Conservation (phyloP, 2,329 filamentous ascomycete species). For the Lecanicillium sp. region DNA sequence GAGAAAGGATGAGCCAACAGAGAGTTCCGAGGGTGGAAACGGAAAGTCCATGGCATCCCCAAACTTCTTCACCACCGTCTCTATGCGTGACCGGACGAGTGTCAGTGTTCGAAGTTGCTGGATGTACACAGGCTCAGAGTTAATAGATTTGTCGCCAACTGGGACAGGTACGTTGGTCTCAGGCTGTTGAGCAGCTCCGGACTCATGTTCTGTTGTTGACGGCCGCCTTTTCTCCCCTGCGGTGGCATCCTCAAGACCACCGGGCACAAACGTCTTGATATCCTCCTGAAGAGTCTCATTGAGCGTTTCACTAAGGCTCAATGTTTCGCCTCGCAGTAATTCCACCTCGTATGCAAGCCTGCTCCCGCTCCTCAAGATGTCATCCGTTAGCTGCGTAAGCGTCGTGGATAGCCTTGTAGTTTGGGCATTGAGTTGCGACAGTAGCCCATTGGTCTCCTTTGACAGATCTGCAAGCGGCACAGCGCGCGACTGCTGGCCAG, state of each 20-base stretch:
- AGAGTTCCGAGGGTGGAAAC: slow-evolving; percentile 79
- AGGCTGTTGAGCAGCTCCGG: slow-evolving; percentile 10
- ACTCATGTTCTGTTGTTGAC: slow-evolving; percentile 1
- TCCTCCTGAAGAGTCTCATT: slow-evolving; percentile 64
- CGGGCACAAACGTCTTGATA: slow-evolving; percentile 62
- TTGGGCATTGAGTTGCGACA: slow-evolving; percentile 82
- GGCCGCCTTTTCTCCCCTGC: slow-evolving; percentile 11
- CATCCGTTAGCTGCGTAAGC: slow-evolving; percentile 85
- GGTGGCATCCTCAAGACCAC: slow-evolving; percentile 28
- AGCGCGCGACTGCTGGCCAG: slow-evolving; percentile 19
- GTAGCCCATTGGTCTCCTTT: slow-evolving; percentile 70
- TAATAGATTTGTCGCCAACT: slow-evolving; percentile 10
- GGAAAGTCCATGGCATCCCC: slow-evolving; percentile 95
- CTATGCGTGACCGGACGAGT: slow-evolving; percentile 73
- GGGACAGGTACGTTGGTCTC: slow-evolving; percentile 1
- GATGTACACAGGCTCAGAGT: slow-evolving; percentile 58
- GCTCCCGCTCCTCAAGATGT: slow-evolving; percentile 83
- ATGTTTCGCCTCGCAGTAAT: slow-evolving; percentile 77
- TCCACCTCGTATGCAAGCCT: slow-evolving; percentile 92
- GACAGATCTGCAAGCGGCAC: slow-evolving; percentile 69
- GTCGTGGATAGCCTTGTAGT: slow-evolving; percentile 73
- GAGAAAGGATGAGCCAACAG: slow-evolving; percentile 75
- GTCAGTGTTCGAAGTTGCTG: slow-evolving; percentile 74
- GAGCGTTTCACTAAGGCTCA: slow-evolving; percentile 71
- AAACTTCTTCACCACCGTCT: slow-evolving; percentile 83